Conservation (phyloP, 2,329 filamentous ascomycete genomes). For the Beauveria asiatica region DNA sequence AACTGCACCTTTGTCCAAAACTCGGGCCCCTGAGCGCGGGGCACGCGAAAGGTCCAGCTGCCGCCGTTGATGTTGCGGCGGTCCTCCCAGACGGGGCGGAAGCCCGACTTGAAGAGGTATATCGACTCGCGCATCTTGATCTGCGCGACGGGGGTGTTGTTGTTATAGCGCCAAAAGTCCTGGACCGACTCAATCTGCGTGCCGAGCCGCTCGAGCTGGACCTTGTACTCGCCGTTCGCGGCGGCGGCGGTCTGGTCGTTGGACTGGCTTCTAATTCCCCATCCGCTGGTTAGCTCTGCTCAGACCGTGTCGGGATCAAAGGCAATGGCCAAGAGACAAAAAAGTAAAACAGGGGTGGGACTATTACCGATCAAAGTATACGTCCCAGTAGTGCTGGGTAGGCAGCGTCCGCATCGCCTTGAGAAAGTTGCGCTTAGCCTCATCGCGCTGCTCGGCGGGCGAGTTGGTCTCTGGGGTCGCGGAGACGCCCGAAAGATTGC, state of each 20-base stretch:
- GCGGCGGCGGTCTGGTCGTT: slow-evolving; percentile 34
- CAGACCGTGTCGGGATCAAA: too few species aligned
- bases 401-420: slow-evolving; percentile 64
- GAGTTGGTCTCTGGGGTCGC: slow-evolving; percentile 54
- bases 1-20: slow-evolving; percentile 78
- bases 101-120: slow-evolving; percentile 72
- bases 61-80: slow-evolving; percentile 78
- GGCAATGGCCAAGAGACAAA: not conserved
- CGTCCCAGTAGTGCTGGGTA: slow-evolving; percentile 73
- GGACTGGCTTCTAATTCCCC: slow-evolving; percentile 22
- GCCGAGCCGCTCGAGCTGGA: slow-evolving; percentile 53
- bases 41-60: slow-evolving; percentile 86
- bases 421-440: slow-evolving; percentile 76
- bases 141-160: slow-evolving; percentile 69
- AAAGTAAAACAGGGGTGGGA: not conserved
- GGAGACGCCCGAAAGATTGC: slow-evolving; percentile 53
- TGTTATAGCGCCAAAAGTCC: slow-evolving; percentile 78
- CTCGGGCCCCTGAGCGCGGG: slow-evolving; percentile 62
- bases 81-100: slow-evolving; percentile 76
- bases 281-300: too few species aligned
- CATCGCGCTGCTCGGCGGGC: slow-evolving; percentile 64
- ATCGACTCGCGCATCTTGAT: slow-evolving; percentile 71
- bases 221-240: slow-evolving; percentile 38
- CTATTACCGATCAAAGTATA: slow-evolving; percentile 55
- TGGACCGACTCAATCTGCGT: slow-evolving; percentile 68